Base-by-base conservation (phyloP, 164 flowering plant species). In the Buxus sempervirens region DNA sequence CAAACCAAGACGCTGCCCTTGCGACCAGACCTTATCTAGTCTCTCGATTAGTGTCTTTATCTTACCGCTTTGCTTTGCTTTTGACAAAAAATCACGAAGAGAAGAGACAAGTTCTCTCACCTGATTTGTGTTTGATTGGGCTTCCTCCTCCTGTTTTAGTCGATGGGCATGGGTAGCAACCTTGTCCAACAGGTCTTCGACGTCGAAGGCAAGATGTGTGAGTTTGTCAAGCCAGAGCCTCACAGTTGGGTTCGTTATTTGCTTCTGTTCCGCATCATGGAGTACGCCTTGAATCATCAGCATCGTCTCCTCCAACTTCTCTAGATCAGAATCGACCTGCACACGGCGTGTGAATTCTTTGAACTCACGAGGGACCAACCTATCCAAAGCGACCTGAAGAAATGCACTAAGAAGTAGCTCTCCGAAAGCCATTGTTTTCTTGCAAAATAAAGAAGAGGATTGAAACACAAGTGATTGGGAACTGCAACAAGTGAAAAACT, bases 181-280 rank as follows among this genome's bases (percentile, higher is more conserved):
- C 59, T 56, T 10, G 59, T 56, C 59, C 59, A 56, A 10, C 10
- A 56, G 23, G 27, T 56, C 59, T 5, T 56, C 59, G 16, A 18
- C 15, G 21, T 54, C 22, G 9, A 6, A 19, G 22, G 22, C 20
- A 9, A 2, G 21, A 7, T 8, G 13, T 54, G 16, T 32, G 38
- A 32, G 38, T 32, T 32, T 7, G 38, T 32, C 3, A 32, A 32
- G 38, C 38, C 38, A 32, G 5, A 3, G 3, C 7, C 38, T 32
- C 38, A 32, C 38, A 3, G 38, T 7, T 32, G 38, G 38, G 7
- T 32, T 7, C 38, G 38, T 32, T 32, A 32, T 32, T 7, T 32
- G 69, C 64, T 71, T 64, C 27, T 71, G 51, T 20, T 71, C 74
- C 20, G 74, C 74, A 59, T 71, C 74, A 57, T 42, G 42, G 27